Evolutionary conservation across 441 rosid genomes (phyloP).

Genomic region (Iberis amara): DNA sequence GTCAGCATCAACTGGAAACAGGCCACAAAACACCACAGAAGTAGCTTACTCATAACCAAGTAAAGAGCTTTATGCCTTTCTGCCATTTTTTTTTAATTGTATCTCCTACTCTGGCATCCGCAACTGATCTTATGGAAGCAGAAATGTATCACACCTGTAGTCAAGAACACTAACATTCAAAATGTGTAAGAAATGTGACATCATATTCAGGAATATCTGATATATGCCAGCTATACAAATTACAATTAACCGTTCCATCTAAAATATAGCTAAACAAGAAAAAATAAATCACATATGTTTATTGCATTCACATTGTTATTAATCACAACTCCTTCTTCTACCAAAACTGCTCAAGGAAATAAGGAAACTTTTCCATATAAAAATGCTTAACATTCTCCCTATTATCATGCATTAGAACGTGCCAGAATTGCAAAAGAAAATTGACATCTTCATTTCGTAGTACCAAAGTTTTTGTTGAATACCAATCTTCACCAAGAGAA

Average conservation of each 20-base stretch:
- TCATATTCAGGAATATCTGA: slow-evolving; percentile 3
- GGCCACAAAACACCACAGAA: slow-evolving; percentile 97
- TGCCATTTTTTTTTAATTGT: slow-evolving; percentile 60
- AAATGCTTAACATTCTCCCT: not conserved
- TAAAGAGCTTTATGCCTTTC: slow-evolving; percentile 69
- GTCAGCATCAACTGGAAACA: slow-evolving; percentile 96
- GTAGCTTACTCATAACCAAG: slow-evolving; percentile 97
- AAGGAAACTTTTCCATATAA: not conserved
- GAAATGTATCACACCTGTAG: slow-evolving; percentile 88
- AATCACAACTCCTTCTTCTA: slow-evolving; percentile 5
- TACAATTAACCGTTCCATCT: not conserved
- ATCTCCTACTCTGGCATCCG: slow-evolving; percentile 98
- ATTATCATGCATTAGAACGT: slow-evolving; percentile 15
- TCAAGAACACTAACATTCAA: slow-evolving; percentile 18
- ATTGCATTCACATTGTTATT: slow-evolving; percentile 1
- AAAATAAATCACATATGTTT: slow-evolving; percentile 1
- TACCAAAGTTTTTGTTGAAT: slow-evolving; percentile 12
- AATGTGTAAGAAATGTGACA: slow-evolving; percentile 16
- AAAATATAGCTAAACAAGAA: slow-evolving; percentile 7
- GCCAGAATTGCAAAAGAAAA: slow-evolving; percentile 3
- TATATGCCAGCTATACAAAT: slow-evolving; percentile 10
- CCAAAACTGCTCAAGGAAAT: slow-evolving; percentile 13
- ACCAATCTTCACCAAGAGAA: not conserved
- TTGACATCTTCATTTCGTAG: slow-evolving; percentile 16
- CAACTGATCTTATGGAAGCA: slow-evolving; percentile 92